Conservation (phyloP, 2,329 filamentous ascomycete species). For the Venturia asperata region DNA sequence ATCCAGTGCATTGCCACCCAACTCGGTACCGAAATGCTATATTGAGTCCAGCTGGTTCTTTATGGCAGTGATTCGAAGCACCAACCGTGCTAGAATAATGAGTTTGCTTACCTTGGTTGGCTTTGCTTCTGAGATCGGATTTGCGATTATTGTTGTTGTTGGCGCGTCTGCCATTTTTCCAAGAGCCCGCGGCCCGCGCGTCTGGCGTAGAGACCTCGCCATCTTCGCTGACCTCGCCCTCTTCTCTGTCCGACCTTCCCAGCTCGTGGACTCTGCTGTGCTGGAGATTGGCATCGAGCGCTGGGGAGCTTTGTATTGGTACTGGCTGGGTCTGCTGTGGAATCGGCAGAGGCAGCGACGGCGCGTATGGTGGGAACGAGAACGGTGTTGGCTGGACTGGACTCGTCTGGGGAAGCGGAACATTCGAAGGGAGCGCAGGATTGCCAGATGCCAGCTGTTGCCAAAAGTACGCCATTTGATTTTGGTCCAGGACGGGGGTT, state of each 20-base stretch:
- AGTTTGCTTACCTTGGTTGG: neutral
- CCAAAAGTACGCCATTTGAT: constrained; percentile 17
- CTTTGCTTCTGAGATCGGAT: neutral
- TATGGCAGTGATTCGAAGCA: neutral
- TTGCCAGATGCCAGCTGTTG: constrained; percentile 11
- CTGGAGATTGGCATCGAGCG: constrained; percentile 19
- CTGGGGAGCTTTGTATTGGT: constrained; percentile 7
- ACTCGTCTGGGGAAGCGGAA: constrained; percentile 7
- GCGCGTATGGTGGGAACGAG: constrained; percentile 3
- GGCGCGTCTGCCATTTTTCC: neutral
- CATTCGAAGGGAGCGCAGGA: constrained; percentile 5
- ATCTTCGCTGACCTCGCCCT: constrained; percentile 74
- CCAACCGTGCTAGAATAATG: neutral
- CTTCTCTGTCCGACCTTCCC: constrained; percentile 50
- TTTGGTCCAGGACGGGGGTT: constrained; percentile 15
- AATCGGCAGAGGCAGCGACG: neutral
- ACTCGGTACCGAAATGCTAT: neutral
- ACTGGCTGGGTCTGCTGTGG: constrained; percentile 10
- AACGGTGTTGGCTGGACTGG: neutral
- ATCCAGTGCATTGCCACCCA: neutral
- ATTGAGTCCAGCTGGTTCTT: neutral
- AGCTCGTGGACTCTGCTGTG: constrained; percentile 29
- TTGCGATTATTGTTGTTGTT: constrained; percentile 13
- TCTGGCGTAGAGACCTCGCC: constrained; percentile 41
- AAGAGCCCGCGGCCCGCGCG: neutral